phyloP scores from a whole-genome alignment of 2,329 filamentous ascomycete species.

The Aureobasidium mangrovei region DNA sequence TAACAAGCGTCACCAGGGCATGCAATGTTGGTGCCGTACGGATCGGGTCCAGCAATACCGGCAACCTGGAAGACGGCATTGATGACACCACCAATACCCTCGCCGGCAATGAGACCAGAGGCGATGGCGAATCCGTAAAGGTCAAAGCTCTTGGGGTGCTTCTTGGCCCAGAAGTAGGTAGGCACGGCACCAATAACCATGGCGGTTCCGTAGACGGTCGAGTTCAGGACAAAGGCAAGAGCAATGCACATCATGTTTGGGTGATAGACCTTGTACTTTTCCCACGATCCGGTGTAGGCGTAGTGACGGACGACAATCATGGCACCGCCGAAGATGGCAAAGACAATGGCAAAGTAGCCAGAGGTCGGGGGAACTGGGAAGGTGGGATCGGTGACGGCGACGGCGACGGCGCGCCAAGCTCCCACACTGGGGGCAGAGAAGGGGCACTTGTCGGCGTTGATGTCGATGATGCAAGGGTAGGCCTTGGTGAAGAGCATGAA shows the following conservation, averaged over 20 bases:
- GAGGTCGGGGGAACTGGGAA: conserved; percentile 48
- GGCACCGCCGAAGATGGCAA: conserved; percentile 43
- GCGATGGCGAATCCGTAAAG: conserved; percentile 52
- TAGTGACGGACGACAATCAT: conserved; percentile 49
- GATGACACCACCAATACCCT: conserved; percentile 55
- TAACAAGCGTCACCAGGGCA: conserved; percentile 33
- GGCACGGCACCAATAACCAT: conserved; percentile 48
- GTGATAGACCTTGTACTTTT: conserved; percentile 47
- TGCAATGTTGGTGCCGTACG: conserved; percentile 34
- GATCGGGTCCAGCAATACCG: conserved; percentile 32
- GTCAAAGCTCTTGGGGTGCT: conserved; percentile 45
- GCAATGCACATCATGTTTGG: conserved; percentile 56
- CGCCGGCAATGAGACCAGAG: conserved; percentile 53
- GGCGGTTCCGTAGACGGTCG: conserved; percentile 50
- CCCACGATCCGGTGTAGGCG: conserved; percentile 44
- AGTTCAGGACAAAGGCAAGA: conserved; percentile 50
- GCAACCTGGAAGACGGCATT: conserved; percentile 46
- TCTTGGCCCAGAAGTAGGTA: conserved; percentile 47
- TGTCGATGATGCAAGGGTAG: conserved; percentile 57
- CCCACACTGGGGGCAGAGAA: conserved; percentile 56
- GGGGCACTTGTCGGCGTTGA: conserved; percentile 41
- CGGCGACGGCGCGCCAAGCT: conserved; percentile 58
- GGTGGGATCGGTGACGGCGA: conserved; percentile 49
- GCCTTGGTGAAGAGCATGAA: conserved; percentile 60
- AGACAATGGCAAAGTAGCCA: conserved; percentile 50